A percentile compares a stretch with the other conserved stretches of the same genome.
Conservation (phyloP, 768 basidiomycete genomes). For the Tylopilus rubrobrunneus region DNA sequence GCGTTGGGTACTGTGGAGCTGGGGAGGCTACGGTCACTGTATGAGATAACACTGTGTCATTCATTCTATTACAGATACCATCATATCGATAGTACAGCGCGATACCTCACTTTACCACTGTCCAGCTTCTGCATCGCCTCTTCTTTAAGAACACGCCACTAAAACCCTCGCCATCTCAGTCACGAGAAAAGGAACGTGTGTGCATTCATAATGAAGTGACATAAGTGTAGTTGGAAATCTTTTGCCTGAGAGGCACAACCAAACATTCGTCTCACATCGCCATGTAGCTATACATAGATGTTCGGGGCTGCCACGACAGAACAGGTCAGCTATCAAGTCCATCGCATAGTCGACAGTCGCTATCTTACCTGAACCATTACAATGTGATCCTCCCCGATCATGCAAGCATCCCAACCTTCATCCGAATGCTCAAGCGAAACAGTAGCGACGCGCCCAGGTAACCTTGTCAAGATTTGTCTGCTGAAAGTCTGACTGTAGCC, state of each 20-base stretch:
- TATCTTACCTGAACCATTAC: conserved; percentile 30
- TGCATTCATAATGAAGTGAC: background rate
- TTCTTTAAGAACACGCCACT: background rate
- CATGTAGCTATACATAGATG: conserved; percentile 24
- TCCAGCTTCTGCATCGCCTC: background rate
- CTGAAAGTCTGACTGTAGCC: conserved; percentile 16
- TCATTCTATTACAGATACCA: background rate
- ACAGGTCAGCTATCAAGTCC: background rate
- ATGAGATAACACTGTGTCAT: background rate
- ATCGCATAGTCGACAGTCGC: background rate
- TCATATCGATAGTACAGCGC: background rate
- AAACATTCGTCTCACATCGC: conserved; percentile 19
- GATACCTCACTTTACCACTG: conserved; percentile 18
- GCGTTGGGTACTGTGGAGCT: conserved; percentile 44
- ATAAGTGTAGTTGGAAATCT: background rate
- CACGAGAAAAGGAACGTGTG: background rate
- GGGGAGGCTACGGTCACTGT: conserved; percentile 21
- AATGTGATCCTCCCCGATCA: conserved; percentile 36
- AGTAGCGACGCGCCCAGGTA: conserved; percentile 27
- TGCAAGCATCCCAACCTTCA: conserved; percentile 28
- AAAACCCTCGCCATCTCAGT: background rate
- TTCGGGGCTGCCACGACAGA: conserved; percentile 6
- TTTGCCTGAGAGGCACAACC: background rate
- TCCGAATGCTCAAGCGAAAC: conserved; percentile 12
- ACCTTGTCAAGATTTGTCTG: conserved; percentile 21